Conservation (phyloP, 495 filamentous ascomycete genomes). For the Cairneyella variabilis region DNA sequence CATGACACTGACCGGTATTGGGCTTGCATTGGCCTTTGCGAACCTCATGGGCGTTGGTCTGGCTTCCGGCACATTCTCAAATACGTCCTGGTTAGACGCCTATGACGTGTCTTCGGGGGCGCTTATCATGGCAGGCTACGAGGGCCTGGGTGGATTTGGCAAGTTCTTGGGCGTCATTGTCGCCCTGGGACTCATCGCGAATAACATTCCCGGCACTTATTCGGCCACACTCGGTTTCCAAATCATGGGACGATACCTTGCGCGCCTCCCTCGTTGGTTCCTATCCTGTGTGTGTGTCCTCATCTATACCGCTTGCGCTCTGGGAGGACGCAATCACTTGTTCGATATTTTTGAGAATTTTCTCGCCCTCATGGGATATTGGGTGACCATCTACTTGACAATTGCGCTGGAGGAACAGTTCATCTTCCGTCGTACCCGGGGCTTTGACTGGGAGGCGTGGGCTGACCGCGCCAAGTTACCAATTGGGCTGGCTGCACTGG, state of each 20-base stretch:
- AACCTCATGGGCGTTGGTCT: conserved; percentile 67
- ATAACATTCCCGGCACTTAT: conserved; percentile 67
- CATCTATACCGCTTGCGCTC: conserved; percentile 46
- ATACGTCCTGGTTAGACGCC: conserved; percentile 45
- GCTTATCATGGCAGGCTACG: conserved; percentile 62
- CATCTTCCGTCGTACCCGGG: conserved; percentile 40
- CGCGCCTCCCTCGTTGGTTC: conserved; percentile 47
- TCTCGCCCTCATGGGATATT: conserved; percentile 71
- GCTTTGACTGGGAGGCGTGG: conserved; percentile 61
- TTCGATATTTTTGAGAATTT: conserved; percentile 66
- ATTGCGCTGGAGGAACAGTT: conserved; percentile 62
- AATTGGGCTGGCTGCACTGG: conserved; percentile 55
- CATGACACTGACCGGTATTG: conserved; percentile 47
- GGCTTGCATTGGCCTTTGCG: conserved; percentile 49
- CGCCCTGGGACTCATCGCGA: conserved; percentile 66
- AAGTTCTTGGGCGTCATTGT: conserved; percentile 69
- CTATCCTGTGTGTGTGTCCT: not conserved
- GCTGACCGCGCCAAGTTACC: conserved; percentile 54
- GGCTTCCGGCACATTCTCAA: conserved; percentile 51
- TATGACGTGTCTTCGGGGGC: conserved; percentile 59
- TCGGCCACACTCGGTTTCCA: conserved; percentile 66
- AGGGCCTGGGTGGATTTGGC: conserved; percentile 60
- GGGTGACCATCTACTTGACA: conserved; percentile 59
- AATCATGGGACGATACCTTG: conserved; percentile 51
- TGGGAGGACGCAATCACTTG: conserved; percentile 57